Evolutionary conservation across 495 filamentous ascomycete genomes (phyloP).

Genomic region (Hypoxylon subgilvum): DNA sequence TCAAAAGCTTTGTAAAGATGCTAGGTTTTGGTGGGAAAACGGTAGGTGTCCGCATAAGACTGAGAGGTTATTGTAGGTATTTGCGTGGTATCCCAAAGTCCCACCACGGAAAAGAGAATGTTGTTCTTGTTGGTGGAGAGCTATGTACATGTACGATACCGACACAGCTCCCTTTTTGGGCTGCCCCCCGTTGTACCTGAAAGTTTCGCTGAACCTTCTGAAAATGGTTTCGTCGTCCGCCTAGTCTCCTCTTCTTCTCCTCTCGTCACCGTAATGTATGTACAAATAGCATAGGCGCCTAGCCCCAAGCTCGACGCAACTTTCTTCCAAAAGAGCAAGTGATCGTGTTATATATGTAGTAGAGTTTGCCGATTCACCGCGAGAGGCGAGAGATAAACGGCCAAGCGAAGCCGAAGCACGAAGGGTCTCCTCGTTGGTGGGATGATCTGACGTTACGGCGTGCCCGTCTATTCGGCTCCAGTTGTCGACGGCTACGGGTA

Average conservation of each 20-base stretch:
- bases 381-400: neutral
- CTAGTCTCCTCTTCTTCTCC: constrained; percentile 14
- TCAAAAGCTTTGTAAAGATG: no score
- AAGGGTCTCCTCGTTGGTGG: constrained; percentile 11
- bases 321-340: no score
- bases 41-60: no score
- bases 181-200: constrained; percentile 30
- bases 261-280: neutral
- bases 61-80: no score
- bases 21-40: no score
- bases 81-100: constrained; percentile 22
- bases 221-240: constrained; percentile 24
- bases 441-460: constrained; percentile 33
- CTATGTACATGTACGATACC: constrained; percentile 25
- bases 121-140: constrained; percentile 26
- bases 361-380: no score
- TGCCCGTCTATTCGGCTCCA: constrained; percentile 33
- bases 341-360: no score
- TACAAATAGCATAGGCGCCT: no score
- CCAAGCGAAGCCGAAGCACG: neutral
- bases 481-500: constrained; percentile 21
- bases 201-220: constrained; percentile 29
- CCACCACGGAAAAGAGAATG: constrained; percentile 24
- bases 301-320: no score
- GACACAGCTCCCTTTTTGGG: constrained; percentile 30